phyloP scores from a whole-genome alignment of 2,329 filamentous ascomycete genomes.

The Diplodia seriata region DNA sequence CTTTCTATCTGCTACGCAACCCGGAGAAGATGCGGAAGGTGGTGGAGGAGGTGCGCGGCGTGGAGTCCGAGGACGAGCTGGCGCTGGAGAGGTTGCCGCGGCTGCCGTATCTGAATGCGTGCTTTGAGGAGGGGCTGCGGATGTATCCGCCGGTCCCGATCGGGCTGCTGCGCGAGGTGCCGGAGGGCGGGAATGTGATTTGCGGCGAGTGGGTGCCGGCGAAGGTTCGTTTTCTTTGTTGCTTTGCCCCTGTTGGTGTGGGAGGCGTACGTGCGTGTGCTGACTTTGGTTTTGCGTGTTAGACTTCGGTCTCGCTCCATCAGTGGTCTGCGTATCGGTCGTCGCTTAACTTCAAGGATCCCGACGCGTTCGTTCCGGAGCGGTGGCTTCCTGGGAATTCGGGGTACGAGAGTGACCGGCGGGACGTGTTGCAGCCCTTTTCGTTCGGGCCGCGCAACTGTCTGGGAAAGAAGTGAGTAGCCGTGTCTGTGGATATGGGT shows the following conservation, averaged over 20 bases:
- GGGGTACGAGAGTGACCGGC: conserved; percentile 41
- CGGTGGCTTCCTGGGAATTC: conserved; percentile 39
- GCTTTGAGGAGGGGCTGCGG: no score
- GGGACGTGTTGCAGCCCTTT: conserved; percentile 43
- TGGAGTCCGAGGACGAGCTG: no score
- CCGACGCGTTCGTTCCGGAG: conserved; percentile 45
- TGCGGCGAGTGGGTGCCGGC: conserved; percentile 48
- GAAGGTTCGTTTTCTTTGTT: not conserved
- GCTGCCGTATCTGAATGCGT: no score
- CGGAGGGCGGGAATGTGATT: conserved; percentile 46
- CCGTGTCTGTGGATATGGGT: not conserved
- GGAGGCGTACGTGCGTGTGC: no score
- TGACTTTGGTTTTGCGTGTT: no score
- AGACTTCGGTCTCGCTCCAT: no score
- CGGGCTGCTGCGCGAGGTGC: conserved; percentile 47
- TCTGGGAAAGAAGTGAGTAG: conserved; percentile 45
- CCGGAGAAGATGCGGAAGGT: conserved; percentile 39
- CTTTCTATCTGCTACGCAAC: conserved; percentile 42
- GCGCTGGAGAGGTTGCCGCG: no score
- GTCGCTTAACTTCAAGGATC: conserved; percentile 43
- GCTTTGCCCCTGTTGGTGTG: no score
- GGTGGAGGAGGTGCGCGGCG: conserved; percentile 18
- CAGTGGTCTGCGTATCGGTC: conserved; percentile 43
- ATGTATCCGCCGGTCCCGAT: conserved; percentile 54
- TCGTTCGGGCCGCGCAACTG: conserved; percentile 46